These are phyloP conservation scores for Aspergillus unguis DNA, from an alignment of 2,329 filamentous ascomycete genomes.

Conservation along the genomic window DNA sequence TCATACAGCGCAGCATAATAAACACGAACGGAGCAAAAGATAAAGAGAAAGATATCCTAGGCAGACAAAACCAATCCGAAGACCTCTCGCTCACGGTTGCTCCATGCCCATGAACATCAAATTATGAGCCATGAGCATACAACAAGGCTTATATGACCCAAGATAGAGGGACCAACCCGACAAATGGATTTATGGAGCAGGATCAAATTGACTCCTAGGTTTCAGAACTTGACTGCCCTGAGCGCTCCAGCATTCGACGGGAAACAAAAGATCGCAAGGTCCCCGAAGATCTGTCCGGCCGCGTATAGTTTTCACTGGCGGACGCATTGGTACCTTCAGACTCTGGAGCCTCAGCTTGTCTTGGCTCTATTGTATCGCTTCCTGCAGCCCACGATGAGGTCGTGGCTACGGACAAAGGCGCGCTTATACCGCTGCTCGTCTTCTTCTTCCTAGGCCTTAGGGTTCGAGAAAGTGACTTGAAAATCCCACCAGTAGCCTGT, in stretches of 20 bases:
- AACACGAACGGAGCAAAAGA: no score
- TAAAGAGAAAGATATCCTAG: no score
- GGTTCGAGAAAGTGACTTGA: slow-evolving; percentile 40
- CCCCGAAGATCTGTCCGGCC: slow-evolving; percentile 23
- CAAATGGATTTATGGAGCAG: no score
- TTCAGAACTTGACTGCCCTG: slow-evolving; percentile 1
- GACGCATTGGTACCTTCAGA: slow-evolving; percentile 8
- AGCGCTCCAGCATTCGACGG: slow-evolving; percentile 13
- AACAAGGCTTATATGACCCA: no score
- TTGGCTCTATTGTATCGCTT: slow-evolving; percentile 1
- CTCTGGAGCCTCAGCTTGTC: neutral
- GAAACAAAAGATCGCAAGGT: slow-evolving; percentile 22
- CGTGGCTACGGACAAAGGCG: slow-evolving; percentile 22
- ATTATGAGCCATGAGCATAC: no score
- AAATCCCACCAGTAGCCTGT: slow-evolving; percentile 29
- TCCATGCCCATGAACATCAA: no score
- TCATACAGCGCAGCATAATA: no score
- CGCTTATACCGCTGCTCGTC: slow-evolving; percentile 27
- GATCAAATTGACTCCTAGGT: neutral
- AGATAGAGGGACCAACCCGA: no score
- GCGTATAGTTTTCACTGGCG: slow-evolving; percentile 8
- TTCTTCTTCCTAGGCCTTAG: slow-evolving; percentile 36
- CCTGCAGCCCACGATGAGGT: slow-evolving; percentile 18
- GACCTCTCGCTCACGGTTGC: no score
- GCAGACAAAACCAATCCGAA: no score